Evolutionary conservation across 345 rosid genomes (phyloP).

Genomic region (Syzygium jambos): DNA sequence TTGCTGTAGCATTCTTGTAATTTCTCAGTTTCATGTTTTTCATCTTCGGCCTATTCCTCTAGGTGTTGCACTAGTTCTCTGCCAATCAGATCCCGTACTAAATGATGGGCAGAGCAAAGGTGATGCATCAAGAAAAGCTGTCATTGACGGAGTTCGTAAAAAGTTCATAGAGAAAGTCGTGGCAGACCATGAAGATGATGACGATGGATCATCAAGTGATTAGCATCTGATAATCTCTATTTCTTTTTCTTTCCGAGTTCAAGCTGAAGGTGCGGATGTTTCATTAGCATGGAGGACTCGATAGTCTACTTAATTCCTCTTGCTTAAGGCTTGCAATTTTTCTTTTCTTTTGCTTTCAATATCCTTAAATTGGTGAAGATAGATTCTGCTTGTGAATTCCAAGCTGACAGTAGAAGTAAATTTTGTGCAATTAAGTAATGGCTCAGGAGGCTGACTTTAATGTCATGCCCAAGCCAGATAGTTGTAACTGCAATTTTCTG

Average conservation of each 20-base stretch:
- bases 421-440: background rate
- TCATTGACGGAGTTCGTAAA: slow-evolving; percentile 75
- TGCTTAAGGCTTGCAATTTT: background rate
- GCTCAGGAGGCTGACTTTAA: background rate
- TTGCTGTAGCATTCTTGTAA: background rate
- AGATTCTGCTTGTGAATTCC: background rate
- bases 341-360: background rate
- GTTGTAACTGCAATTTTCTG: background rate
- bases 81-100: slow-evolving; percentile 87
- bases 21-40: background rate
- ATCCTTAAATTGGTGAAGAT: background rate
- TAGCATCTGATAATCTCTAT: slow-evolving; percentile 19
- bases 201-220: slow-evolving; percentile 75
- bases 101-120: slow-evolving; percentile 82
- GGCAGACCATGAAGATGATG: slow-evolving; percentile 66
- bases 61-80: slow-evolving; percentile 95
- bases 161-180: slow-evolving; percentile 82
- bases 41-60: background rate
- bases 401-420: background rate
- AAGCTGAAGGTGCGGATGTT: background rate
- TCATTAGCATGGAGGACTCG: background rate
- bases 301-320: background rate
- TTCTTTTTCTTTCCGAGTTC: slow-evolving; percentile 15
- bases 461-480: background rate
- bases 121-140: slow-evolving; percentile 57